Percentiles rank a stretch among this genome's conserved stretches.
Conservation (phyloP, 2,329 filamentous ascomycete species). For the Venturia asperata region DNA sequence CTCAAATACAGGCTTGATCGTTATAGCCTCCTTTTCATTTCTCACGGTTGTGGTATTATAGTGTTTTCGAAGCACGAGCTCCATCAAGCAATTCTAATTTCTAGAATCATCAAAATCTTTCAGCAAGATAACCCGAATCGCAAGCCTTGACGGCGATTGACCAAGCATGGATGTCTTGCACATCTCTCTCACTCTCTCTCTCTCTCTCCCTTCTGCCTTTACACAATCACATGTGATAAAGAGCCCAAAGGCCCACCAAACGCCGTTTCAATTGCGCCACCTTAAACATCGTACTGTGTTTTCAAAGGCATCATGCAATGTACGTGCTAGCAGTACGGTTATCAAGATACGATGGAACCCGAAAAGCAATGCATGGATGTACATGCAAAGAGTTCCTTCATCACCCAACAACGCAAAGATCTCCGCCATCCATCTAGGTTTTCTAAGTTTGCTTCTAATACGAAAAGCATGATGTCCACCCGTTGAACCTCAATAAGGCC, state of each 20-base stretch:
- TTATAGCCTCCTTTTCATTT: too few species aligned
- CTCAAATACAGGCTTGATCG: too few species aligned
- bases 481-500: background rate
- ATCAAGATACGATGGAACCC: background rate
- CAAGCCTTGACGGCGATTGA: background rate
- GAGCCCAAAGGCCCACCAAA: background rate
- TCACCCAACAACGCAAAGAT: background rate
- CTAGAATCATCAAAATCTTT: background rate
- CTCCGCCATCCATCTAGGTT: slow-evolving; percentile 5
- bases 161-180: background rate
- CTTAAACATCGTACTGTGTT: background rate
- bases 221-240: background rate
- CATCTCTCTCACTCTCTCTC: background rate
- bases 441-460: slow-evolving; percentile 13
- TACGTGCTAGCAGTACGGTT: background rate
- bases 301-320: slow-evolving; percentile 9
- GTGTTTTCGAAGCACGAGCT: background rate
- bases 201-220: background rate
- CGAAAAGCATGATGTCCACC: background rate
- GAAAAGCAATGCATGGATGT: background rate
- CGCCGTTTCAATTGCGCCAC: background rate
- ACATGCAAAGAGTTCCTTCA: background rate
- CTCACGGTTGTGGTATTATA: too few species aligned
- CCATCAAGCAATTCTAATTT: background rate
- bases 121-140: background rate